These are phyloP conservation scores for Aurantiochytrium sp. DNA, from an alignment of 108 stramenopile genomes.

Conservation along the genomic window DNA sequence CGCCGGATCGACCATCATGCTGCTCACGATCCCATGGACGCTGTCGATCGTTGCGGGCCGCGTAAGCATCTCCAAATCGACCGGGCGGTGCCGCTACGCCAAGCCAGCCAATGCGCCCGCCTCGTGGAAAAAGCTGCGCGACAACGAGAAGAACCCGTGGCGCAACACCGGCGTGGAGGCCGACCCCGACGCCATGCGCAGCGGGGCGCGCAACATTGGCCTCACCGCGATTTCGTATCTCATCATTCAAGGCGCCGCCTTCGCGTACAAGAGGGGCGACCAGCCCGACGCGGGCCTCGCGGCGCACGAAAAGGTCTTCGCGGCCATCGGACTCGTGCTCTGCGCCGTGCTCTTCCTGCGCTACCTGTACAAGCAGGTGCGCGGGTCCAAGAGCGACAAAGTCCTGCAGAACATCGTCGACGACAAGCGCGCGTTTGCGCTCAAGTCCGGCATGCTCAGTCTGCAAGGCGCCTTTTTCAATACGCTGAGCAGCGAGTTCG, in stretches of 20 bases:
- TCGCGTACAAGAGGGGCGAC: slow-evolving; percentile 43
- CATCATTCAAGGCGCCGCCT: slow-evolving; percentile 77
- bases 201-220: slow-evolving; percentile 66
- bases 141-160: slow-evolving; percentile 52
- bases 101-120: slow-evolving; percentile 33
- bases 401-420: slow-evolving; percentile 11
- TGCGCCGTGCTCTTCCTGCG: background rate
- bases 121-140: slow-evolving; percentile 19
- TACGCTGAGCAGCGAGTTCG: background rate
- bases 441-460: slow-evolving; percentile 11
- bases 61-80: slow-evolving; percentile 66
- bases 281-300: slow-evolving; percentile 9
- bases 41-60: slow-evolving; percentile 76
- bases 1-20: slow-evolving; percentile 94
- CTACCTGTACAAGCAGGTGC: background rate
- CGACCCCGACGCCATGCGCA: background rate
- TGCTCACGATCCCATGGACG: slow-evolving; percentile 86
- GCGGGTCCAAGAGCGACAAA: background rate
- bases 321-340: slow-evolving; percentile 5
- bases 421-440: background rate
- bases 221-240: slow-evolving; percentile 78
- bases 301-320: background rate
- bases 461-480: slow-evolving; percentile 29
- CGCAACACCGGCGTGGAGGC: slow-evolving; percentile 38
- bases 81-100: slow-evolving; percentile 37